These are phyloP conservation scores for Sarocladiaceae sp. DNA, from an alignment of 2,329 filamentous ascomycete genomes.

Conservation along the genomic window DNA sequence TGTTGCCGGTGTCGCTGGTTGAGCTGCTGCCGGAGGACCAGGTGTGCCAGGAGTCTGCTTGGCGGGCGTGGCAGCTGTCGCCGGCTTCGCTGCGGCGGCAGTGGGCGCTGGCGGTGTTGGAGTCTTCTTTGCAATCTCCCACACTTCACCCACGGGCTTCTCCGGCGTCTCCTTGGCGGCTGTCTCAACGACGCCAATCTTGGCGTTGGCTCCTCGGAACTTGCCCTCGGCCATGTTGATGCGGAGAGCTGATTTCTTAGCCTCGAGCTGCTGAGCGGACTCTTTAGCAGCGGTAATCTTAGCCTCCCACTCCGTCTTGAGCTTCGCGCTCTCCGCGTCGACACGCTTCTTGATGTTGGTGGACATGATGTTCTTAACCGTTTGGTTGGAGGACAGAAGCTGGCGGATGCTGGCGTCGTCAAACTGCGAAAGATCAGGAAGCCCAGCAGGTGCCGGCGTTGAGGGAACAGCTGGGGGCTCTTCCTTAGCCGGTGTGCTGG, in stretches of 20 bases:
- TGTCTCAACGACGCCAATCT: slow-evolving; percentile 71
- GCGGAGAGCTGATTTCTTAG: slow-evolving; percentile 67
- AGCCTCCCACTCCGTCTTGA: slow-evolving; percentile 43
- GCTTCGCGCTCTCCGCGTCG: slow-evolving; percentile 43
- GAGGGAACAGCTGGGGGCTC: slow-evolving; percentile 23
- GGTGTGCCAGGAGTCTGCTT: slow-evolving; percentile 12
- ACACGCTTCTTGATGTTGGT: slow-evolving; percentile 61
- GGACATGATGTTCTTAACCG: slow-evolving; percentile 51
- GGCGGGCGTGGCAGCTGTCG: slow-evolving; percentile 9
- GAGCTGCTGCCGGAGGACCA: slow-evolving; percentile 11
- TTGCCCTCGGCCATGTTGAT: slow-evolving; percentile 75
- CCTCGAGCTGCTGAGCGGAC: slow-evolving; percentile 63
- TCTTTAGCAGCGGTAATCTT: slow-evolving; percentile 50
- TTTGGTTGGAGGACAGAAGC: slow-evolving; percentile 49
- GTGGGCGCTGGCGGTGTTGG: slow-evolving; percentile 14
- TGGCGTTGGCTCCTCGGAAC: slow-evolving; percentile 56
- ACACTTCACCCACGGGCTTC: slow-evolving; percentile 78
- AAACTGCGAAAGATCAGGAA: slow-evolving; percentile 39
- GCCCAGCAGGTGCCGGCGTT: slow-evolving; percentile 28
- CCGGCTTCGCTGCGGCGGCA: slow-evolving; percentile 7
- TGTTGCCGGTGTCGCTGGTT: slow-evolving; percentile 13
- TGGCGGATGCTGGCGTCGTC: slow-evolving; percentile 51
- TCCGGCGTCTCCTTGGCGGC: slow-evolving; percentile 82
- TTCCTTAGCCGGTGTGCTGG: slow-evolving; percentile 35
- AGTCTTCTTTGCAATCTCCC: slow-evolving; percentile 64